These are phyloP conservation scores for Miamiensis avidus DNA, from an alignment of 169 alveolate genomes.

Conservation along the genomic window DNA sequence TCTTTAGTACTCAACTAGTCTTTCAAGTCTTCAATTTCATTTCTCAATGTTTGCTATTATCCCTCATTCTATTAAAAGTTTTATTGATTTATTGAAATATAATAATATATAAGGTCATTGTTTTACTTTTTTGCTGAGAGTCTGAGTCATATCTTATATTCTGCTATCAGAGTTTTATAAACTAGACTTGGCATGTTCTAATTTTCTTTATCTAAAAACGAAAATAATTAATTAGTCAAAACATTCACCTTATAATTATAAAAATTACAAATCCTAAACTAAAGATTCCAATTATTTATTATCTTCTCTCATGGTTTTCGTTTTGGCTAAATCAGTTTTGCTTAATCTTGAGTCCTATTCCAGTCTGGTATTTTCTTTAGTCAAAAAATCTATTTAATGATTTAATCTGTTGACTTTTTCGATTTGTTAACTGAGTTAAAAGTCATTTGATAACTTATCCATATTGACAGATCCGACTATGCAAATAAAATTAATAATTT, in stretches of 20 bases:
- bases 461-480: constrained; percentile 24
- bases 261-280: not conserved
- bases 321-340: not conserved
- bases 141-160: not conserved
- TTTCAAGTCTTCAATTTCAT: not conserved
- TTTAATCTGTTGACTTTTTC: constrained; percentile 28
- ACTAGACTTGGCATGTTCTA: not conserved
- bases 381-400: constrained; percentile 26
- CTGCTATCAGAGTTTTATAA: not conserved
- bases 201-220: not conserved
- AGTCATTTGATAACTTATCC: constrained; percentile 34
- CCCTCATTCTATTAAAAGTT: too few relatives aligned
- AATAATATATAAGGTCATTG: too few relatives aligned
- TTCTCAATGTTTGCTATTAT: too few relatives aligned
- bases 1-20: too few relatives aligned
- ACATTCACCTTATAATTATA: too few relatives aligned
- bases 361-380: constrained; percentile 17
- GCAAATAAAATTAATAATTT: not conserved
- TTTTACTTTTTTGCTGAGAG: too few relatives aligned
- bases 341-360: not conserved
- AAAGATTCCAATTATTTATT: too few relatives aligned
- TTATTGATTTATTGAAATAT: too few relatives aligned
- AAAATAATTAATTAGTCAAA: not conserved
- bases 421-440: not conserved
- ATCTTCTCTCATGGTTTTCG: not conserved